Percentiles rank a stretch among this genome's conserved stretches.
Evolutionary conservation across 805 yeast genomes (phyloP).

Genomic region (Lipomyces sp.): DNA sequence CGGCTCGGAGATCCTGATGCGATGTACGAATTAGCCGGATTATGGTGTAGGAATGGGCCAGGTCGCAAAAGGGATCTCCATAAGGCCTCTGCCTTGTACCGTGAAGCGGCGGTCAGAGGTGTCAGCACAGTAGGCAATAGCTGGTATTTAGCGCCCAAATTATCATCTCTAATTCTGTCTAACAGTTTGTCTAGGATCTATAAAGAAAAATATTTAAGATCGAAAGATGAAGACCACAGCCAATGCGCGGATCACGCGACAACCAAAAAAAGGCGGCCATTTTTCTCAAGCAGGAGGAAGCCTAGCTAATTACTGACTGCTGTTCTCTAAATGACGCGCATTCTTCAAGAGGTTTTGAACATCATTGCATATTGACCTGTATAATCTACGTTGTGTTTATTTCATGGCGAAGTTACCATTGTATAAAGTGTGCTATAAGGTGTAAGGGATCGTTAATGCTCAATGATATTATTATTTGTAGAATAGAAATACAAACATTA

Average conservation of each 20-base stretch:
- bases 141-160: slow-evolving; percentile 50
- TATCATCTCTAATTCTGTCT: neutral
- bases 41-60: slow-evolving; percentile 64
- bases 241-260: neutral
- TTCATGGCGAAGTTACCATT: no score
- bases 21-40: slow-evolving; percentile 67
- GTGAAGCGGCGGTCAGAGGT: slow-evolving; percentile 68
- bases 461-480: no score
- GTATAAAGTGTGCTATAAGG: no score
- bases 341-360: neutral
- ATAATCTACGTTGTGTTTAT: no score
- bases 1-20: slow-evolving; percentile 70
- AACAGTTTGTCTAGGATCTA: slow-evolving; percentile 18
- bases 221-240: neutral
- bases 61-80: slow-evolving; percentile 60
- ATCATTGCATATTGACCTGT: no score
- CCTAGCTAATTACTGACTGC: neutral
- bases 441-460: no score
- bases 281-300: slow-evolving; percentile 7
- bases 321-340: neutral
- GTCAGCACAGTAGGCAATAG: slow-evolving; percentile 66
- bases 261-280: slow-evolving; percentile 1
- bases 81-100: slow-evolving; percentile 71
- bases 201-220: slow-evolving; percentile 22
- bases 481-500: no score